phyloP scores from a whole-genome alignment of 1,139 yeast species.

The Protomyces macrosporus region DNA sequence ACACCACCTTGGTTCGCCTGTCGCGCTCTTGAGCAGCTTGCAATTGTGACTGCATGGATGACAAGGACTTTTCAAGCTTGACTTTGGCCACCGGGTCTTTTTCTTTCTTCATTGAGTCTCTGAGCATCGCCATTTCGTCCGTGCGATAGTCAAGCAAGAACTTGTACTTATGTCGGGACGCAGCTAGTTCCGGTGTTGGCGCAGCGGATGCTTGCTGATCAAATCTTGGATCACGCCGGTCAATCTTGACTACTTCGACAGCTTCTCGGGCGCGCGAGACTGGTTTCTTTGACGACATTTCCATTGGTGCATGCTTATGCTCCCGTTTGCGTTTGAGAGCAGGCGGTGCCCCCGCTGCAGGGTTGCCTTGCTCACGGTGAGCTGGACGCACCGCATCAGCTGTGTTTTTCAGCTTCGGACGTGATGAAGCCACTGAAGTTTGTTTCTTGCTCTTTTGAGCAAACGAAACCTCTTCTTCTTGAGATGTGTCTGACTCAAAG shows the following conservation, averaged over 20 bases:
- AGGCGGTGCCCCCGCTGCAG: too few relatives aligned
- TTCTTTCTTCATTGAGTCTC: constrained; percentile 52
- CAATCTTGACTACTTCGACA: constrained; percentile 31
- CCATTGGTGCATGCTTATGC: constrained; percentile 33
- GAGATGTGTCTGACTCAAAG: background rate
- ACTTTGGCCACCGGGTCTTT: constrained; percentile 46
- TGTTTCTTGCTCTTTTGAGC: too few relatives aligned
- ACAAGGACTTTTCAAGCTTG: constrained; percentile 44
- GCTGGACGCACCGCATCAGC: too few relatives aligned
- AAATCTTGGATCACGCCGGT: constrained; percentile 68
- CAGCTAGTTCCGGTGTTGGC: constrained; percentile 64
- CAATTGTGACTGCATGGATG: constrained; percentile 53
- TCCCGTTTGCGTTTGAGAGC: constrained; percentile 13
- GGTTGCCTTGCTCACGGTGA: too few relatives aligned
- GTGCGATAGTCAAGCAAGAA: constrained; percentile 82
- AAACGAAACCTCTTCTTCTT: background rate
- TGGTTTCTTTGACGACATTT: constrained; percentile 32
- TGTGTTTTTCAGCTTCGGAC: too few relatives aligned
- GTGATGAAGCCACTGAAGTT: too few relatives aligned
- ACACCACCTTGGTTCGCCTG: constrained; percentile 59
- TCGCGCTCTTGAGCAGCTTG: constrained; percentile 74
- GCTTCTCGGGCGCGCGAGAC: constrained; percentile 33
- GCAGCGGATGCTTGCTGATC: constrained; percentile 42
- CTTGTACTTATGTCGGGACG: constrained; percentile 72
- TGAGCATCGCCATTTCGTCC: constrained; percentile 60